A percentile compares a stretch with the other conserved stretches of the same genome.
These are phyloP conservation scores for Ustilago sp. DNA, from an alignment of 1,284 basidiomycete genomes.

Conservation along the genomic window DNA sequence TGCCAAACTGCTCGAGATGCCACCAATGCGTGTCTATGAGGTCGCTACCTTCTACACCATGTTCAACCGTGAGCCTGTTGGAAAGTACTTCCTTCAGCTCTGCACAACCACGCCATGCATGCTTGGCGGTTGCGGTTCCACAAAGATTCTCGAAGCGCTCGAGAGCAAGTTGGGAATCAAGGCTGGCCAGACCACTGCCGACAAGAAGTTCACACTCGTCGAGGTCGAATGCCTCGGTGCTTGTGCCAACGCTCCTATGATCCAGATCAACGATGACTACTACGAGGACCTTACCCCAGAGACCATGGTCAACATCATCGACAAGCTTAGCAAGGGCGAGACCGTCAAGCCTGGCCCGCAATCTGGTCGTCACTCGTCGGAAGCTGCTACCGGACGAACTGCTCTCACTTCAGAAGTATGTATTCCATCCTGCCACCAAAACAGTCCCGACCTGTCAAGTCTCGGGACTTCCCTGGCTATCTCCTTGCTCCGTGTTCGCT, in stretches of 20 bases:
- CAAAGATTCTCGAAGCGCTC: constrained; percentile 87
- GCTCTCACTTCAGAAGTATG: constrained; percentile 83
- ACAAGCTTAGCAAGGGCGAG: constrained; percentile 85
- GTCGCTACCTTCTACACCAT: constrained; percentile 99
- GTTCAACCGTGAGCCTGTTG: constrained; percentile 86
- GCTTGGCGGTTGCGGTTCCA: constrained; percentile 85
- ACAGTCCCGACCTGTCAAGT: background rate
- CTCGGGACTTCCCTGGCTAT: background rate
- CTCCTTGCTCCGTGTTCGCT: background rate
- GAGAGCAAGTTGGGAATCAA: constrained; percentile 85
- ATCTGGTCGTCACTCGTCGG: constrained; percentile 83
- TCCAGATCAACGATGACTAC: constrained; percentile 95
- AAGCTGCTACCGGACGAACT: constrained; percentile 82
- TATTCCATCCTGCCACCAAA: constrained; percentile 24
- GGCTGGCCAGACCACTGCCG: constrained; percentile 89
- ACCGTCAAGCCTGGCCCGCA: constrained; percentile 94
- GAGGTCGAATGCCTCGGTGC: constrained; percentile 98
- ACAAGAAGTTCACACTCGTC: constrained; percentile 96
- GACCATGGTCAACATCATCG: constrained; percentile 86
- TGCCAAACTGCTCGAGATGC: constrained; percentile 87
- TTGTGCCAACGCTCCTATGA: constrained; percentile 99
- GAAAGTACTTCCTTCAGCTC: constrained; percentile 93
- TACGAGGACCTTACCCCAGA: constrained; percentile 98
- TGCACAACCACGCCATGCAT: constrained; percentile 99
- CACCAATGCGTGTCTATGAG: constrained; percentile 98